Conservation (phyloP, 306 rosid species). For the Vachellia collinsii region DNA sequence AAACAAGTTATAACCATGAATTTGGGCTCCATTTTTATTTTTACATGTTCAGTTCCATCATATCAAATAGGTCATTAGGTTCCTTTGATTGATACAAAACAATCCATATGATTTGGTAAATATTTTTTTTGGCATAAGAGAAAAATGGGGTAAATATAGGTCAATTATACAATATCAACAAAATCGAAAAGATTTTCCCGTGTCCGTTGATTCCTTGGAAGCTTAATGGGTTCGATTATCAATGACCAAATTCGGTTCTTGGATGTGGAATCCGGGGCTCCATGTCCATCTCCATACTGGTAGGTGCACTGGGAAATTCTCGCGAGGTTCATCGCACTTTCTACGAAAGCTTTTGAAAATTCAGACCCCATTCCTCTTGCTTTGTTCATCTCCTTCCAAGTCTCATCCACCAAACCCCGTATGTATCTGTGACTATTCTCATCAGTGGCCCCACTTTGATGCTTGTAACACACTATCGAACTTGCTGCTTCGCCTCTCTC, state of each 20-base stretch:
- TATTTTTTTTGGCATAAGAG: too few relatives aligned
- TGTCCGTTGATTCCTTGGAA: neutral
- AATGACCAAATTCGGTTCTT: slow-evolving; percentile 39
- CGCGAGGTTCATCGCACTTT: slow-evolving; percentile 46
- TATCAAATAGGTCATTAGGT: too few relatives aligned
- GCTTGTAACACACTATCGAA: slow-evolving; percentile 49
- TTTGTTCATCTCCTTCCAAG: slow-evolving; percentile 60
- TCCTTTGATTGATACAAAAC: too few relatives aligned
- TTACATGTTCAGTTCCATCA: too few relatives aligned
- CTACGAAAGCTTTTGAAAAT: slow-evolving; percentile 47
- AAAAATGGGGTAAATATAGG: too few relatives aligned
- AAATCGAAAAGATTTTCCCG: too few relatives aligned
- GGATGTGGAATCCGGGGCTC: slow-evolving; percentile 45
- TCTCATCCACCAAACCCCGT: slow-evolving; percentile 35
- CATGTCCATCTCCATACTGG: slow-evolving; percentile 61
- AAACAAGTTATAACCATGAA: too few relatives aligned
- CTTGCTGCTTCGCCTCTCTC: slow-evolving; percentile 62
- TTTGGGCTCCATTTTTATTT: too few relatives aligned
- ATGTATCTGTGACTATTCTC: slow-evolving; percentile 31
- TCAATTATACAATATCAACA: too few relatives aligned
- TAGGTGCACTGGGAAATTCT: slow-evolving; percentile 56
- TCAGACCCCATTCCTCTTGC: slow-evolving; percentile 28
- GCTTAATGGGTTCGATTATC: slow-evolving; percentile 50
- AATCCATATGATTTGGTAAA: too few relatives aligned
- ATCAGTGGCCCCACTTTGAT: slow-evolving; percentile 39